Conservation (phyloP, 176 grass and related monocot genomes). For the Dendrocalamus sinicus region DNA sequence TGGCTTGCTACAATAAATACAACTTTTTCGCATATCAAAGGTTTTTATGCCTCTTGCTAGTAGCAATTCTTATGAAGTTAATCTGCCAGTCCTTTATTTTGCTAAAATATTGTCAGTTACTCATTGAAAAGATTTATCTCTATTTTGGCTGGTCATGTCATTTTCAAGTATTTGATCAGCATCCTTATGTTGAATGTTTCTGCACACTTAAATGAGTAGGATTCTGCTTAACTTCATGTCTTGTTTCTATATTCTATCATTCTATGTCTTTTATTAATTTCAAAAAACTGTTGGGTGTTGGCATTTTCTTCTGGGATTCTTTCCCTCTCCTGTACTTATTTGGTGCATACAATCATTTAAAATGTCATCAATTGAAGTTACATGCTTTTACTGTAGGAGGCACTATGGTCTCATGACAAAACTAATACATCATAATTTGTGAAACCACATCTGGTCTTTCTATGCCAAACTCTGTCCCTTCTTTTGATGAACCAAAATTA, state of each 20-base stretch:
- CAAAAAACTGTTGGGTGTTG: not conserved
- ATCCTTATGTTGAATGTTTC: constrained; percentile 9
- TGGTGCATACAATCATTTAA: not conserved
- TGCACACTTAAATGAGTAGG: constrained; percentile 6
- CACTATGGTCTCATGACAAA: not conserved
- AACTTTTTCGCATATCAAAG: constrained; percentile 95
- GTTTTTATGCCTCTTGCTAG: constrained; percentile 36
- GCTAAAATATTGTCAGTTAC: not conserved
- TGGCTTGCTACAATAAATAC: constrained; percentile 92
- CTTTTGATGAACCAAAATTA: not conserved
- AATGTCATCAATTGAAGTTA: constrained; percentile 4
- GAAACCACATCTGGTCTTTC: not conserved
- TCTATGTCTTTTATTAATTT: not conserved
- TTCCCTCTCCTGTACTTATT: not conserved
- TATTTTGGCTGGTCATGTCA: constrained; percentile 4
- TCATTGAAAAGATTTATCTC: not conserved
- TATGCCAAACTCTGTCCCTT: not conserved
- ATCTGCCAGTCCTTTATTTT: not conserved
- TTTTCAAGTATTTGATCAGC: constrained; percentile 16
- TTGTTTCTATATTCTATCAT: constrained; percentile 4
- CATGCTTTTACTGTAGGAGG: not conserved
- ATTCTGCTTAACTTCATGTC: not conserved
- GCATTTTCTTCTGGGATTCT: not conserved
- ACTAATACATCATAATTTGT: not conserved
- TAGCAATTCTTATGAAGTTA: constrained; percentile 16